A percentile compares a stretch with the other conserved stretches of the same genome.
These are phyloP conservation scores for Amylostereum areolatum DNA, from an alignment of 1,284 basidiomycete species.

Conservation along the genomic window DNA sequence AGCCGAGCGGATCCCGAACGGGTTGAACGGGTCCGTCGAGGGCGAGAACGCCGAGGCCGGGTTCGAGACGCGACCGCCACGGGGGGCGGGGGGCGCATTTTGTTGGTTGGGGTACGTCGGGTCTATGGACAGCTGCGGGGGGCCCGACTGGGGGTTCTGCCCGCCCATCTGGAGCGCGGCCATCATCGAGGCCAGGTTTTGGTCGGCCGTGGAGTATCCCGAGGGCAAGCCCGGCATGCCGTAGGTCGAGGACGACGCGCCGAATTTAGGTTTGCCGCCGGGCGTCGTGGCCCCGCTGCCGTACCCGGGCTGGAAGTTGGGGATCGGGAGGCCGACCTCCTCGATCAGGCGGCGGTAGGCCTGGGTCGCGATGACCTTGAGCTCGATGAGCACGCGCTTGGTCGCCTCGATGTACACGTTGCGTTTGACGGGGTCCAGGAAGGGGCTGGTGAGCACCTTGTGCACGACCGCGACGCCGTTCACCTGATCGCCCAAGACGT, in stretches of 20 bases:
- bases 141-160: slow-evolving; percentile 75
- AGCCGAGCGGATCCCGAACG: slow-evolving; percentile 60
- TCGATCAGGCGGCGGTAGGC: slow-evolving; percentile 92
- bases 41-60: slow-evolving; percentile 55
- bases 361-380: slow-evolving; percentile 86
- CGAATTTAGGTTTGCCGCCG: slow-evolving; percentile 52
- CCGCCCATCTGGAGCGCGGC: slow-evolving; percentile 82
- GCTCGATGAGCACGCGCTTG: slow-evolving; percentile 80
- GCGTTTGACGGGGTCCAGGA: slow-evolving; percentile 70
- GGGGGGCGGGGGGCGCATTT: slow-evolving; percentile 14
- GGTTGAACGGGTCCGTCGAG: slow-evolving; percentile 66
- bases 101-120: slow-evolving; percentile 39
- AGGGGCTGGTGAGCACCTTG: slow-evolving; percentile 86
- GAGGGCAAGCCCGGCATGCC: slow-evolving; percentile 69
- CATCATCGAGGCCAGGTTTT: slow-evolving; percentile 83
- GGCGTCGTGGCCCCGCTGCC: slow-evolving; percentile 54
- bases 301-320: slow-evolving; percentile 77
- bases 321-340: slow-evolving; percentile 88
- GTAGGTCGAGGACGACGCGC: slow-evolving; percentile 48
- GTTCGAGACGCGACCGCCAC: slow-evolving; percentile 41
- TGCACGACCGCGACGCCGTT: slow-evolving; percentile 93
- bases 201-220: slow-evolving; percentile 74
- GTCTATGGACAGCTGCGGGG: slow-evolving; percentile 66
- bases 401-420: slow-evolving; percentile 75
- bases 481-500: slow-evolving; percentile 91